Evolutionary conservation across 306 rosid species (phyloP).

Genomic region (Oemleria cerasiformis): DNA sequence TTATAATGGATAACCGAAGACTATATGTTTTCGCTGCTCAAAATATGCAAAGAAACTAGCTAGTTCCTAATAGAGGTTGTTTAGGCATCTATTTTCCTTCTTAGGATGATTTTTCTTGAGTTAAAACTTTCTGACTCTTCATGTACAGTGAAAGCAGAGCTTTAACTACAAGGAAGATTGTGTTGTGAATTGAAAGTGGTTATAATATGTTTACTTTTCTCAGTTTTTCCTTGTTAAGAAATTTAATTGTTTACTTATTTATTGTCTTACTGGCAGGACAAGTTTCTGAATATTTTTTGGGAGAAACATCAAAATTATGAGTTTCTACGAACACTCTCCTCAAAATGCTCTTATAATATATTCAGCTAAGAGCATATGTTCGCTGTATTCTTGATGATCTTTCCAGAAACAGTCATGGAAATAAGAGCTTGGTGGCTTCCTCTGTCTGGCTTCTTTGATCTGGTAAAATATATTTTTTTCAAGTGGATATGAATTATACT

Average conservation of each 20-base stretch:
- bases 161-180: neutral
- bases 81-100: neutral
- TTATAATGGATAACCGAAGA: neutral
- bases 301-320: constrained; percentile 53
- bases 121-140: neutral
- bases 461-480: constrained; percentile 48
- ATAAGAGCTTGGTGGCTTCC: constrained; percentile 52
- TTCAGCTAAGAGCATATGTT: constrained; percentile 73
- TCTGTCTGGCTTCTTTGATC: constrained; percentile 65
- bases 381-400: constrained; percentile 52
- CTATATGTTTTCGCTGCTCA: neutral
- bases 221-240: neutral
- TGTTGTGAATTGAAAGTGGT: neutral
- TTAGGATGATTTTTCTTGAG: neutral
- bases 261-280: constrained; percentile 48
- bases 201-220: neutral
- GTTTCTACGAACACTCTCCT: constrained; percentile 60
- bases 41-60: neutral
- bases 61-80: neutral
- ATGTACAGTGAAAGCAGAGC: neutral
- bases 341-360: constrained; percentile 74
- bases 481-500: constrained; percentile 18
- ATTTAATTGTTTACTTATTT: neutral
- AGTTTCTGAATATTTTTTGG: constrained; percentile 55
- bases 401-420: constrained; percentile 33